phyloP scores from a whole-genome alignment of 2,329 filamentous ascomycete species.

The Botrytis hyacinthi region DNA sequence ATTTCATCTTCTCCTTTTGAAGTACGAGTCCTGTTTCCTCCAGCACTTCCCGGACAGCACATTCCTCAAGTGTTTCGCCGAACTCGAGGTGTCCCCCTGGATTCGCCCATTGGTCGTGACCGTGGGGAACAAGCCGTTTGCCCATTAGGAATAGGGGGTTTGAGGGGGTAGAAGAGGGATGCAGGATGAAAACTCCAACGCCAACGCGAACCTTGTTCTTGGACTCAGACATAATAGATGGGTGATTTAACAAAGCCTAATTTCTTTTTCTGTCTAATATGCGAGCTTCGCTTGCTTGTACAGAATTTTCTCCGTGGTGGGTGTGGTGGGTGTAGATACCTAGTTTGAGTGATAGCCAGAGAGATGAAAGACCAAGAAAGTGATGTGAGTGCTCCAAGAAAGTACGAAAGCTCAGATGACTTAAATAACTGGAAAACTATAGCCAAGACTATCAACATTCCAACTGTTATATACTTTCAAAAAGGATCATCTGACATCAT shows the following conservation, averaged over 20 bases:
- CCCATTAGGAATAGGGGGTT: not conserved
- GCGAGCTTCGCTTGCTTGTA: no score
- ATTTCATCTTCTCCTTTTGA: not conserved
- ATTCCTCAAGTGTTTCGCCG: not conserved
- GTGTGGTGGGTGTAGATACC: not conserved
- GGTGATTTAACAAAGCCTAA: rapidly evolving
- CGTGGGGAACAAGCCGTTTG: not conserved
- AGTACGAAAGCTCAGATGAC: not conserved
- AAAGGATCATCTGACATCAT: not conserved
- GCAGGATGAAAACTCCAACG: not conserved
- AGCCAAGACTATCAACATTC: not conserved
- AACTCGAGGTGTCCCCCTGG: not conserved
- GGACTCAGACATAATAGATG: not conserved
- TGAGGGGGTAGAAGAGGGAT: not conserved
- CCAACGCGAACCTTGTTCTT: not conserved
- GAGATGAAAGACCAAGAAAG: not conserved
- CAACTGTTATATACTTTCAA: not conserved
- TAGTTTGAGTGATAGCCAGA: not conserved
- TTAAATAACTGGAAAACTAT: no score
- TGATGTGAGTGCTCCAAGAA: not conserved
- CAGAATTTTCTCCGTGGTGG: not conserved
- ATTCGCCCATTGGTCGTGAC: not conserved
- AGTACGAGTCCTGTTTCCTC: not conserved
- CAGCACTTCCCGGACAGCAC: not conserved
- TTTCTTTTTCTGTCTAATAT: not conserved